Percentiles rank a stretch among this genome's conserved stretches.
Evolutionary conservation across 108 stramenopile genomes (phyloP).

Genomic region (Nitzschia putrida): DNA sequence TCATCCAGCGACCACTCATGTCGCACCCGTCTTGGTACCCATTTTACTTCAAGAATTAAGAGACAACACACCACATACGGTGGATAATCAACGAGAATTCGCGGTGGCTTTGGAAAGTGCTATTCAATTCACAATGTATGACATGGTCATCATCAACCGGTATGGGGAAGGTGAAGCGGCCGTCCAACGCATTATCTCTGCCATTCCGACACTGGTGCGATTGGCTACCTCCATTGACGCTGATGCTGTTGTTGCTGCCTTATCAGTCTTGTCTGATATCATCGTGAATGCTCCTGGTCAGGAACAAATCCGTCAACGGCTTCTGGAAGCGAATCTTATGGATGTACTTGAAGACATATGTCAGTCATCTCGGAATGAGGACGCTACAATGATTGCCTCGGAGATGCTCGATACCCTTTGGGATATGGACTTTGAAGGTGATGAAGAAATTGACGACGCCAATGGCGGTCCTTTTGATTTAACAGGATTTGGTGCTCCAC

Average conservation of each 20-base stretch:
- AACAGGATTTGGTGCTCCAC: constrained; percentile 3
- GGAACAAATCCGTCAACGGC: background rate
- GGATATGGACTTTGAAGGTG: constrained; percentile 8
- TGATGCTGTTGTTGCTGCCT: constrained; percentile 24
- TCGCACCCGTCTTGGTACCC: constrained; percentile 35
- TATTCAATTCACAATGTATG: constrained; percentile 3
- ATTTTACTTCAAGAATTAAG: constrained; percentile 16
- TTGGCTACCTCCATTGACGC: constrained; percentile 26
- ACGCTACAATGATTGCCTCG: constrained; percentile 28
- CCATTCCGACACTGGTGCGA: constrained; percentile 17
- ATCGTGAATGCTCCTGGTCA: constrained; percentile 8
- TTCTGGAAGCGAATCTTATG: constrained; percentile 12
- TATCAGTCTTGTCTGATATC: constrained; percentile 10
- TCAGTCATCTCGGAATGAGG: constrained; percentile 15
- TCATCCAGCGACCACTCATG: constrained; percentile 37
- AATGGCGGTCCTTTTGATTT: background rate
- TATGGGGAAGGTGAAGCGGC: background rate
- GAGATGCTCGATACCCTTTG: constrained; percentile 32
- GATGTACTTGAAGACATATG: constrained; percentile 25
- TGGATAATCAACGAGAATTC: constrained; percentile 32
- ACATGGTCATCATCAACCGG: background rate
- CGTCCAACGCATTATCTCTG: background rate
- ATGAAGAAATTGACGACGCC: constrained; percentile 6
- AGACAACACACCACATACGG: constrained; percentile 1
- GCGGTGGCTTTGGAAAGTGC: constrained; percentile 35